Base-by-base conservation (phyloP, 2,329 filamentous ascomycete species). In the Claviceps arundinis region DNA sequence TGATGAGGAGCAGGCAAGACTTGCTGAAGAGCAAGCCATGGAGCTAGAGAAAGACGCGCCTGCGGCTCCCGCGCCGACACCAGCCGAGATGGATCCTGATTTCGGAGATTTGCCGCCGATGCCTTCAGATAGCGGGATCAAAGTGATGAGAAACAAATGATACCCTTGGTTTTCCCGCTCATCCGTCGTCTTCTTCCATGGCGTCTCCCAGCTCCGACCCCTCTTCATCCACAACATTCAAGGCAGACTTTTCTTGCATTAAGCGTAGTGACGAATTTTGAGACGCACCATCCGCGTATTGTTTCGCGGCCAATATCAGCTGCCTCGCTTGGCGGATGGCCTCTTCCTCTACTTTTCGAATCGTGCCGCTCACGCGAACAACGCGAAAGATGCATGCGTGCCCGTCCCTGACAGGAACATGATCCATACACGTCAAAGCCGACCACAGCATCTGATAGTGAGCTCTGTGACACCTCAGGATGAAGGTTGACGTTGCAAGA, bases 371-470 rank as follows among this genome's bases (percentile, higher is more conserved):
- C 14, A 96, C 88, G 55, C 87, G 78, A 6, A 95, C 80, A 14
- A 98, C 89, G 46, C 84, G 82, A 56, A 95, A 86, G 1, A 91
- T 84, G 61, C 90, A 95, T 0, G 79, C 74, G 53, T 76, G 73
- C 24, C 80, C 78, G 62, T 73, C 75, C 53, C 69, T 75, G 2
- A 77, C 67, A 7, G 81, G 88, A 0, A 96, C 71, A 16, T 70
- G 75, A 22, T 82, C 82, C 73, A 93, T 85, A 59, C 89, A 87
- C 0, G 88, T 87, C 50, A 98, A 71, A 0, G 89, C 87, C 0
- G 89, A 84, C 93, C 93, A 98, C 4, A 95, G 83, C 56, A 96
- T 78, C 47, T 88, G 80, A 65, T 90, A 94, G 58, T 95, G 84
- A 16, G 83, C 81, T 53, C 93, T 82, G 3, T 87, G 81, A 57